A percentile compares a stretch with the other conserved stretches of the same genome.
phyloP scores from a whole-genome alignment of 1,284 basidiomycete genomes.

The Puccinia sorghi region DNA sequence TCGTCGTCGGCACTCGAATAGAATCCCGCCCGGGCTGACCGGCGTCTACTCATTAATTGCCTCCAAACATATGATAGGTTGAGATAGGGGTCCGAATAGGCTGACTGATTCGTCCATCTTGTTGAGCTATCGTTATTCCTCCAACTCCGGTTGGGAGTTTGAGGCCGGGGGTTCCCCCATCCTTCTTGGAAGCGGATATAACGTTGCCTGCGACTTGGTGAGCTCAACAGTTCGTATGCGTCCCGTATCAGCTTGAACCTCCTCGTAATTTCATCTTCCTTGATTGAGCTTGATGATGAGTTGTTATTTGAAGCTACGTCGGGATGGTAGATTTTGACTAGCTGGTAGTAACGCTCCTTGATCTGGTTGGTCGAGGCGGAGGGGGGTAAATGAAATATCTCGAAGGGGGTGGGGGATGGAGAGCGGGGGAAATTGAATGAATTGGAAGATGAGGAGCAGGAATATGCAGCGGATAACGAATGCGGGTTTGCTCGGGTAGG shows the following conservation, averaged over 20 bases:
- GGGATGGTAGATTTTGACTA: slow-evolving; percentile 55
- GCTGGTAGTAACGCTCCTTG: slow-evolving; percentile 57
- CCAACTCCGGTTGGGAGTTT: slow-evolving; percentile 16
- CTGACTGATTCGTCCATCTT: not conserved
- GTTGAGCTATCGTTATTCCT: not conserved
- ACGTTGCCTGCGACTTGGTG: slow-evolving; percentile 43
- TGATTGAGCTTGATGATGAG: slow-evolving; percentile 4
- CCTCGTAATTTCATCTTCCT: slow-evolving; percentile 47
- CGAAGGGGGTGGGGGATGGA: slow-evolving; percentile 54
- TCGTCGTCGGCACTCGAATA: too few relatives aligned
- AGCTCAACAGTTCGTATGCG: slow-evolving; percentile 55
- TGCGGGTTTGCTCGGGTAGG: too few relatives aligned
- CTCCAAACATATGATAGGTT: slow-evolving; percentile 1
- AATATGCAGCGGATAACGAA: not conserved
- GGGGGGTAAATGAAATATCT: slow-evolving; percentile 56
- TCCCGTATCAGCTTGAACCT: slow-evolving; percentile 54
- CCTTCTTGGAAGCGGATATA: slow-evolving; percentile 53
- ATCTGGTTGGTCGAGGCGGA: slow-evolving; percentile 51
- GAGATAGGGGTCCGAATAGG: not conserved
- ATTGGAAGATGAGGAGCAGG: not conserved
- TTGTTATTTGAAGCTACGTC: slow-evolving; percentile 50
- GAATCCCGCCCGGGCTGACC: not conserved
- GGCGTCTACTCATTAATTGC: slow-evolving; percentile 11
- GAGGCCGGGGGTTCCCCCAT: slow-evolving; percentile 49
- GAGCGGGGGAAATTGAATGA: slow-evolving; percentile 19